A percentile compares a stretch with the other conserved stretches of the same genome.
These are phyloP conservation scores for Candida smagusa DNA, from an alignment of 1,139 yeast species.

Conservation along the genomic window DNA sequence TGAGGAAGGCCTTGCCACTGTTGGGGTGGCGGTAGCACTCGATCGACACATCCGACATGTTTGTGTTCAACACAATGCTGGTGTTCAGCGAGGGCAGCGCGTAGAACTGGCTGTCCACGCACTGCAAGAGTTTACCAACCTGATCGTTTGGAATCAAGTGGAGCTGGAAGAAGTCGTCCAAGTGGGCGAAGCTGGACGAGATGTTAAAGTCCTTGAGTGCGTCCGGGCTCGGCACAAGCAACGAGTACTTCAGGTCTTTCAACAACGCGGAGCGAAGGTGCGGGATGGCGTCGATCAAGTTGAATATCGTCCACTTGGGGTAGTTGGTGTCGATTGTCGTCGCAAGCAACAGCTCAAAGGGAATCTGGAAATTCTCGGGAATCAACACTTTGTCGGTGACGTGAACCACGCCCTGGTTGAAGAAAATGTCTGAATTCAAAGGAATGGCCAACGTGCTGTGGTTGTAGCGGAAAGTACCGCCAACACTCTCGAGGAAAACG, in stretches of 20 bases:
- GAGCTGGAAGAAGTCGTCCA: constrained; percentile 57
- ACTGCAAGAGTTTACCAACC: constrained; percentile 29
- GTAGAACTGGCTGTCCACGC: constrained; percentile 19
- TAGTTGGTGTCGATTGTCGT: constrained; percentile 45
- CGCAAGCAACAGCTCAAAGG: constrained; percentile 53
- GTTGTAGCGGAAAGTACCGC: constrained; percentile 26
- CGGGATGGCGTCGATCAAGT: constrained; percentile 43
- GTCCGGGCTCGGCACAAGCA: constrained; percentile 69
- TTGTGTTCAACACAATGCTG: constrained; percentile 19
- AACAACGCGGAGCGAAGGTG: constrained; percentile 20
- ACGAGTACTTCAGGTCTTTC: constrained; percentile 44
- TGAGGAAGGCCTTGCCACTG: constrained; percentile 36
- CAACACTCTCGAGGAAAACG: constrained; percentile 19
- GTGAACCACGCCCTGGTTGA: constrained; percentile 84
- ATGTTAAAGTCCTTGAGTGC: constrained; percentile 55
- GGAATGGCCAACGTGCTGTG: constrained; percentile 28
- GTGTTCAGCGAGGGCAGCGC: background rate
- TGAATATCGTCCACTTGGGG: constrained; percentile 38
- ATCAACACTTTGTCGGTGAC: constrained; percentile 55
- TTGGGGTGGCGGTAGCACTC: constrained; percentile 42
- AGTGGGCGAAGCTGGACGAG: constrained; percentile 38
- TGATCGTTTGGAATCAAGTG: constrained; percentile 67
- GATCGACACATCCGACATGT: constrained; percentile 37
- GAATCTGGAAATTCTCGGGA: constrained; percentile 55
- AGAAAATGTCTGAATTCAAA: constrained; percentile 64